Evolutionary conservation across 768 basidiomycete species (phyloP), one percentile per base, ranked within the genome.

Genomic region (Leccinum subgranulosum): DNA sequence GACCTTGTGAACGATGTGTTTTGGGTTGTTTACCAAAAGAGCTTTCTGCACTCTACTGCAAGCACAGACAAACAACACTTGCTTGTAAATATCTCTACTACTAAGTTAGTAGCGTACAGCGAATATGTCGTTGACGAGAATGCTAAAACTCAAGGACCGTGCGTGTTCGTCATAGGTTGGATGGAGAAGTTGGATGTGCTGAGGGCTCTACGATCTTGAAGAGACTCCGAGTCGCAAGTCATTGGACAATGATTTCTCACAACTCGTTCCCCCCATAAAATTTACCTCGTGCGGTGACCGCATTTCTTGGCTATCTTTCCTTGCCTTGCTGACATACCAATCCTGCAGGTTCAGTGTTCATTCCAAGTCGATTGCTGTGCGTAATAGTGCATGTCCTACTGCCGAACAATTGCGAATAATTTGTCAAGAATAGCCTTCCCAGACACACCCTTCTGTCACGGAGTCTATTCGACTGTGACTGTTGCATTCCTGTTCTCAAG

Each of bases 401-500:
- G 27, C 29, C 7, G n/a, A 19, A n/a, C n/a, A n/a, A n/a, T n/a
- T n/a, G n/a, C n/a, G n/a, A n/a, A n/a, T n/a, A n/a, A n/a, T n/a
- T n/a, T n/a, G n/a, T n/a, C n/a, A n/a, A n/a, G 28, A 50, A 49
- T 47, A 55, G 47, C 43, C 51, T 39, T 36, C 23, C 23, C 3
- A n/a, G 25, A 46, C 4, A 6, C 36, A 25, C 28, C 31, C 23
- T 51, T 41, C 43, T 27, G 2, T 6, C 39, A n/a, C 39, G 4
- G 2, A 1, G n/a, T 33, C 43, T 57, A 60, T 34, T 43, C 57
- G n/a, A 61, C 57, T 29, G 55, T 67, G 10, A 71, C 60, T 1
- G 63, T 56, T 27, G 55, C 59, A 10, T 59, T 63, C 51, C 50
- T 61, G 54, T 45, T 65, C 51, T 69, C 68, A 6, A 71, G 48